phyloP scores from a whole-genome alignment of 140 eudicot species.

The Stevia rebaudiana region DNA sequence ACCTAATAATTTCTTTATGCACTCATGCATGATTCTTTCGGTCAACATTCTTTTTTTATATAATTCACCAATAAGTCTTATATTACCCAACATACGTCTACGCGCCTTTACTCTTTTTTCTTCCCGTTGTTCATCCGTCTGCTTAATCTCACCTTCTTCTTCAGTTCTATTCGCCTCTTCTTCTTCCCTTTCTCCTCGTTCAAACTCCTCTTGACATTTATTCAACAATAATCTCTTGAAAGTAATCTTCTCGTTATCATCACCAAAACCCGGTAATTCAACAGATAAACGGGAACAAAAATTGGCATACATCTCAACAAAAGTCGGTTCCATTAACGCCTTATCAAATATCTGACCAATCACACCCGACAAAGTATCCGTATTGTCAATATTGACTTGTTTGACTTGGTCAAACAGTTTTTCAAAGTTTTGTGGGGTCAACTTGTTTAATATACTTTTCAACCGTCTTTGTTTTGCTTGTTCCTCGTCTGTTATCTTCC shows the following conservation, averaged over 20 bases:
- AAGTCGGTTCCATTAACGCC: constrained; percentile 91
- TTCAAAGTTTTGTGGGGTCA: constrained; percentile 95
- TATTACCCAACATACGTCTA: constrained; percentile 79
- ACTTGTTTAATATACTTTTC: constrained; percentile 67
- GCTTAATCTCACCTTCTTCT: constrained; percentile 59
- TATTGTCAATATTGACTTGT: constrained; percentile 54
- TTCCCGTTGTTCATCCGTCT: constrained; percentile 53
- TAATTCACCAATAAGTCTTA: constrained; percentile 82
- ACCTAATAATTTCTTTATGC: constrained; percentile 67
- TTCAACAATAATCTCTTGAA: constrained; percentile 74
- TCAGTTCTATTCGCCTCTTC: constrained; percentile 77
- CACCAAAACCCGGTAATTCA: constrained; percentile 75
- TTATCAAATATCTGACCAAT: constrained; percentile 66
- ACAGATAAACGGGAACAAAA: constrained; percentile 73
- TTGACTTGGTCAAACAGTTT: constrained; percentile 80
- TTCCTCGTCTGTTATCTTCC: constrained; percentile 80
- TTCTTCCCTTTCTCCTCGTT: constrained; percentile 74
- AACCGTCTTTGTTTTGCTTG: constrained; percentile 74
- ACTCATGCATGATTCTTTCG: constrained; percentile 85
- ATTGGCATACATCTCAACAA: constrained; percentile 89
- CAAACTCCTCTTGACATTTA: constrained; percentile 92
- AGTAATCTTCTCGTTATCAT: constrained; percentile 70
- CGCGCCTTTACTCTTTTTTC: constrained; percentile 58
- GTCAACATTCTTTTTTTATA: constrained; percentile 93
- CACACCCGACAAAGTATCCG: constrained; percentile 42